These are phyloP conservation scores for Rhizopus sp. DNA, from an alignment of 371 early-diverging fungal genomes.

Conservation along the genomic window DNA sequence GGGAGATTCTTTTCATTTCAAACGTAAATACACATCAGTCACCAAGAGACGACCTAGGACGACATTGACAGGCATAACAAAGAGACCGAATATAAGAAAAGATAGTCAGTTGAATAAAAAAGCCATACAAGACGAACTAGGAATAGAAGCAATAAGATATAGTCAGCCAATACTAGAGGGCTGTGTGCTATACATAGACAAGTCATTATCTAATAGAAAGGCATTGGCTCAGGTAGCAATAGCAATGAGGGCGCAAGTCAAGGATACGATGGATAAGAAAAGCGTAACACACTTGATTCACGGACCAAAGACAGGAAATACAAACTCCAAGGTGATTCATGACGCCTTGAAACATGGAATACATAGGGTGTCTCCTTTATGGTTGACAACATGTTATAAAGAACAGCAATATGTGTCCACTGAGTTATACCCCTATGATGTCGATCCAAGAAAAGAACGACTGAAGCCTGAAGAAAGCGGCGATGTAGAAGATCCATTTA, in stretches of 20 bases:
- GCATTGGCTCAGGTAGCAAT: not conserved
- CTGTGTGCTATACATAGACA: not conserved
- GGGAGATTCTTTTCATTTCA: slow-evolving; percentile 1
- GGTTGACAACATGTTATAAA: not conserved
- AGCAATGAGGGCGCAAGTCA: slow-evolving; percentile 1
- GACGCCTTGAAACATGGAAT: not conserved
- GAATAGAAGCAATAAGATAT: not conserved
- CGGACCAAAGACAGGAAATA: not conserved
- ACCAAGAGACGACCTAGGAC: not conserved
- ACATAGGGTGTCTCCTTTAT: not conserved
- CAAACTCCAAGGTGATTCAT: not conserved
- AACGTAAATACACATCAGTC: not conserved
- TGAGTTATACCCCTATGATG: not conserved
- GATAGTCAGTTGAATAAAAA: not conserved
- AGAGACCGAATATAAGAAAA: not conserved
- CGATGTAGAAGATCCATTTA: not conserved
- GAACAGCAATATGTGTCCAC: not conserved
- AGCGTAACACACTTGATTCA: not conserved
- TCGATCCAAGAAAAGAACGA: not conserved
- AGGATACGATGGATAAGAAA: slow-evolving; percentile 1
- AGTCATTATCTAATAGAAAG: not conserved
- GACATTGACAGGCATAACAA: not conserved
- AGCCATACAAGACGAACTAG: not conserved
- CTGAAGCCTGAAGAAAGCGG: not conserved
- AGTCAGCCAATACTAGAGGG: not conserved